phyloP scores from a whole-genome alignment of 192 early-diverging fungal species.

The Backusella liffmaniae region DNA sequence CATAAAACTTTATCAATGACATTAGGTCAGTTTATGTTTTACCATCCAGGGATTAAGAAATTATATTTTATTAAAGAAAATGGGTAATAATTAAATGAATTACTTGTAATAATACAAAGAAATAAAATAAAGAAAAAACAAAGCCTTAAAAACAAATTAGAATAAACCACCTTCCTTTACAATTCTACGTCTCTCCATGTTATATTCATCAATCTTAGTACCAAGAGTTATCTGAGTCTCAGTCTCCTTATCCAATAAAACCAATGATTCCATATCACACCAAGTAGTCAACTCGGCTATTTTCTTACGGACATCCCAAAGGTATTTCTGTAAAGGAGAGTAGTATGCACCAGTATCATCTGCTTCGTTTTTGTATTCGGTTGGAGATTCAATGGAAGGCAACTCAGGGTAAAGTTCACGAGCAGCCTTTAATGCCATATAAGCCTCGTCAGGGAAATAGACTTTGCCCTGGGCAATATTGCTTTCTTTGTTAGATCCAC shows the following conservation, averaged over 20 bases:
- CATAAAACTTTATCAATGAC: neutral
- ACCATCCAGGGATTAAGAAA: neutral
- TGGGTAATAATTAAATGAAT: neutral
- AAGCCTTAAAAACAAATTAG: conserved; percentile 9
- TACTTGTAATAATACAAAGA: neutral
- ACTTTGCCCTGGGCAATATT: conserved; percentile 18
- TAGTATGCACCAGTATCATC: conserved; percentile 37
- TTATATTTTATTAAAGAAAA: neutral
- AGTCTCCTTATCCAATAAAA: neutral
- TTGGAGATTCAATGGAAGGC: conserved; percentile 26
- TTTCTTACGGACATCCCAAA: conserved; percentile 35
- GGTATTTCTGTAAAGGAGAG: conserved; percentile 33
- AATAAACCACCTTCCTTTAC: conserved; percentile 9
- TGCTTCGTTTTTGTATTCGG: conserved; percentile 17
- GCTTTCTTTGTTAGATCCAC: conserved; percentile 8
- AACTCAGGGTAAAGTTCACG: conserved; percentile 27
- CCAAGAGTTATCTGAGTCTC: conserved; percentile 11
- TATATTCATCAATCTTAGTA: conserved; percentile 20
- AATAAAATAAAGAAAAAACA: neutral
- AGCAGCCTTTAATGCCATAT: conserved; percentile 29
- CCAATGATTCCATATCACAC: conserved; percentile 22
- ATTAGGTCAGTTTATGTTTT: neutral
- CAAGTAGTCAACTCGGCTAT: conserved; percentile 22
- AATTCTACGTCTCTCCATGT: conserved; percentile 34
- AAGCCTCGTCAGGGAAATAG: conserved; percentile 38